Conservation (phyloP, 2,329 filamentous ascomycete species). For the Phialemoniopsis sp. region DNA sequence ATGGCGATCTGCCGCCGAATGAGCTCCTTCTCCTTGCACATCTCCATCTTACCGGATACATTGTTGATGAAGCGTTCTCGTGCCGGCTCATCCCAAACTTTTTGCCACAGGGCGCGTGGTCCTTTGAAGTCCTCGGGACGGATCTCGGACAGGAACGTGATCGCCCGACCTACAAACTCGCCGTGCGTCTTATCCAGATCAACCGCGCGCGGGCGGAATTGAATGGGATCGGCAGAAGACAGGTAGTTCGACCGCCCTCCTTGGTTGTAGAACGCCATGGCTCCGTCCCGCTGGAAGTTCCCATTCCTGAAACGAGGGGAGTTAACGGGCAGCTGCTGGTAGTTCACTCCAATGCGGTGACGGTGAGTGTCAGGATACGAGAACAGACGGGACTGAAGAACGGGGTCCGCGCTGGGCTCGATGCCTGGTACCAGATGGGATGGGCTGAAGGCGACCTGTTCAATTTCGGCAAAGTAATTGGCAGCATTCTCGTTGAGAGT, state of each 20-base stretch:
- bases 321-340: constrained; percentile 60
- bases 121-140: constrained; percentile 36
- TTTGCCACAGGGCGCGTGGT: constrained; percentile 55
- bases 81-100: constrained; percentile 55
- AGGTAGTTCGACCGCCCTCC: constrained; percentile 53
- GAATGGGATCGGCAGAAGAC: constrained; percentile 3
- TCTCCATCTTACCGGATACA: constrained; percentile 56
- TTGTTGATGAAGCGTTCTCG: constrained; percentile 56
- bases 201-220: neutral
- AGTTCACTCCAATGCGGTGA: constrained; percentile 59
- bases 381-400: constrained; percentile 56
- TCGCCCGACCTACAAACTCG: constrained; percentile 30
- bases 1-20: constrained; percentile 62
- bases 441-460: constrained; percentile 63
- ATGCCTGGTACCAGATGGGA: constrained; percentile 60
- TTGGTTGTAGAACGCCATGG: constrained; percentile 66
- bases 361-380: constrained; percentile 58
- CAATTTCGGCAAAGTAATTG: constrained; percentile 67
- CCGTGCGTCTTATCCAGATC: constrained; percentile 1
- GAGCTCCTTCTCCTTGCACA: constrained; percentile 53
- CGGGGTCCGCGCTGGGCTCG: constrained; percentile 56
- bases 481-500: constrained; percentile 48
- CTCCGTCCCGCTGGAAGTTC: constrained; percentile 68
- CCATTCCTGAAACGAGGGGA: constrained; percentile 49
- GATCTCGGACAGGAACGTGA: constrained; percentile 31